Evolutionary conservation across 1,284 basidiomycete species (phyloP).

Genomic region (Caloboletus firmus): DNA sequence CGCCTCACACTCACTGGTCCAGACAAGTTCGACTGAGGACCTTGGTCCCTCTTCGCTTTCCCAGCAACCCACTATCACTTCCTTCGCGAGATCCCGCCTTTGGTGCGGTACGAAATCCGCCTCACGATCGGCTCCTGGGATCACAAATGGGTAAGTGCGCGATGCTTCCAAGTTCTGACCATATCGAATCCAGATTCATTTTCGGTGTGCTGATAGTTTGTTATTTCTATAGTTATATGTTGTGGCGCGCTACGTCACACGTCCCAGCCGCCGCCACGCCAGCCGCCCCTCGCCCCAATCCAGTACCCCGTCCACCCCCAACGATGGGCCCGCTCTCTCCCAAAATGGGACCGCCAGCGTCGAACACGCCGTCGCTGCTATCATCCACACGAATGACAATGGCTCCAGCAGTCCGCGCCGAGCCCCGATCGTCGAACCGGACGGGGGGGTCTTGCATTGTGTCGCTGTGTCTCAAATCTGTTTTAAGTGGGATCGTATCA

Average conservation of each 20-base stretch:
- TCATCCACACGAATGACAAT: conserved; percentile 30
- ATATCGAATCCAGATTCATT: neutral
- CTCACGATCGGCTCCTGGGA: conserved; percentile 74
- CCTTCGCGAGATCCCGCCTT: conserved; percentile 77
- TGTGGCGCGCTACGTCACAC: conserved; percentile 36
- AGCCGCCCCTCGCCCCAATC: neutral
- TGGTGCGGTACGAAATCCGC: conserved; percentile 69
- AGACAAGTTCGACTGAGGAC: conserved; percentile 1
- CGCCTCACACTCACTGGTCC: neutral
- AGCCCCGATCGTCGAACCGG: conserved; percentile 44
- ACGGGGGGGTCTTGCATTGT: conserved; percentile 66
- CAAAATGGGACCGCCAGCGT: conserved; percentile 17
- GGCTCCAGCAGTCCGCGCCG: conserved; percentile 10
- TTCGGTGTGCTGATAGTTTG: neutral
- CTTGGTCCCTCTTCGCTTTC: neutral
- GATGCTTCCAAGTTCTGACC: neutral
- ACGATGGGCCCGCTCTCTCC: neutral
- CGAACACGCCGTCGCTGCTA: conserved; percentile 36
- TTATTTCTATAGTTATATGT: conserved; percentile 28
- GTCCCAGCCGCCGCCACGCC: conserved; percentile 2
- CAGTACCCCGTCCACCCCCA: conserved; percentile 10
- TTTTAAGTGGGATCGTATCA: conserved; percentile 76
- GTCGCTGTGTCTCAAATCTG: conserved; percentile 67
- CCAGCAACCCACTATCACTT: conserved; percentile 73
- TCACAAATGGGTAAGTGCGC: conserved; percentile 71